Conservation (phyloP, 2,329 filamentous ascomycete species). For the Plectosphaerella cucumerina region DNA sequence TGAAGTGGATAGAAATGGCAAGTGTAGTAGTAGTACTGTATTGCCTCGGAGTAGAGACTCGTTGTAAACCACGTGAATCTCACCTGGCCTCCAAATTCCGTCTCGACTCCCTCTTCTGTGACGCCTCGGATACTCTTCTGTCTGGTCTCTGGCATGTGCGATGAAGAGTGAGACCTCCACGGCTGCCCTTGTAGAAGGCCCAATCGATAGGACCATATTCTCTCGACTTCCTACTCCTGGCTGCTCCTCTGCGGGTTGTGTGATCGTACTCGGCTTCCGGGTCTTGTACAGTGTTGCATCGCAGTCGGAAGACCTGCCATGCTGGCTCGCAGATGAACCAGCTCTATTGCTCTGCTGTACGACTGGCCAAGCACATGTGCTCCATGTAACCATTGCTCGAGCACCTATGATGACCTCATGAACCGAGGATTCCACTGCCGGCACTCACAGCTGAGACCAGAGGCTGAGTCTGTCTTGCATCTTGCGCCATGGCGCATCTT, state of each 20-base stretch:
- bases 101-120: background rate
- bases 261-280: constrained; percentile 5
- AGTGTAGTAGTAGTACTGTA: too few relatives aligned
- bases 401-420: too few relatives aligned
- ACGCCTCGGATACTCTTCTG: background rate
- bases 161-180: background rate
- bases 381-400: background rate
- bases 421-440: background rate
- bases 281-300: constrained; percentile 6
- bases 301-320: background rate
- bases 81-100: too few relatives aligned
- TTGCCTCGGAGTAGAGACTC: too few relatives aligned
- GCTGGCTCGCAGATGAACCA: background rate
- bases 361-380: background rate
- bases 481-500: background rate
- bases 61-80: too few relatives aligned
- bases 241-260: constrained; percentile 1
- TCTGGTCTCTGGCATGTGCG: too few relatives aligned
- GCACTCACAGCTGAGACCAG: background rate
- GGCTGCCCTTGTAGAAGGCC: too few relatives aligned
- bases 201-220: background rate
- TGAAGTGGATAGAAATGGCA: too few relatives aligned
- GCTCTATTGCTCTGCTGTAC: background rate
- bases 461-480: background rate
- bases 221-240: background rate